phyloP scores from a whole-genome alignment of 352 stramenopile genomes.

The Globisporangium middletonii region DNA sequence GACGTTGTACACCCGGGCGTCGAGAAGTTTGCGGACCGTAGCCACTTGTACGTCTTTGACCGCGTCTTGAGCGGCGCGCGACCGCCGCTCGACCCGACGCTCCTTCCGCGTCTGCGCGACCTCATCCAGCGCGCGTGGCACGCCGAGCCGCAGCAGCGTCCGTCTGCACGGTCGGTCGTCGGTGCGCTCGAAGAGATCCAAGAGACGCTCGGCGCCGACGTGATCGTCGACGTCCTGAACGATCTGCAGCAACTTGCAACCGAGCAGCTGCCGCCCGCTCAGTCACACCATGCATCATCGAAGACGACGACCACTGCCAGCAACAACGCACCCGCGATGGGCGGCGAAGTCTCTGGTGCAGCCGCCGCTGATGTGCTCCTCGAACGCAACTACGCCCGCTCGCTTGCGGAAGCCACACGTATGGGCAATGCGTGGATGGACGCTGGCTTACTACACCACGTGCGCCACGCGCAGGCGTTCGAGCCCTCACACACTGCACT shows the following conservation, averaged over 20 bases:
- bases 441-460: conserved; percentile 47
- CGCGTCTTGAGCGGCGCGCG: conserved; percentile 28
- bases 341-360: conserved; percentile 24
- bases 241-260: conserved; percentile 20
- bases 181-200: conserved; percentile 34
- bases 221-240: conserved; percentile 19
- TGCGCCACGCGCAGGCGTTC: conserved; percentile 29
- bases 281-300: conserved; percentile 48
- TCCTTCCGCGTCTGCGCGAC: conserved; percentile 28
- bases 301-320: conserved; percentile 3
- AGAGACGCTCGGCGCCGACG: conserved; percentile 27
- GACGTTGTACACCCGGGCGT: conserved; percentile 39
- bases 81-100: conserved; percentile 18
- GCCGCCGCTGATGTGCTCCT: conserved; percentile 8
- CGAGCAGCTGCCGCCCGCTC: conserved; percentile 32
- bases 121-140: conserved; percentile 46
- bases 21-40: conserved; percentile 29
- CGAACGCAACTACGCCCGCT: not conserved
- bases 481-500: conserved; percentile 20
- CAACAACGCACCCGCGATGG: conserved; percentile 8
- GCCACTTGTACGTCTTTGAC: conserved; percentile 36
- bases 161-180: conserved; percentile 34
- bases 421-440: conserved; percentile 31
- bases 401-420: conserved; percentile 25
- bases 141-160: conserved; percentile 23